Evolutionary conservation across 1,284 basidiomycete genomes (phyloP).

Genomic region (Austroboletus rostrupii): DNA sequence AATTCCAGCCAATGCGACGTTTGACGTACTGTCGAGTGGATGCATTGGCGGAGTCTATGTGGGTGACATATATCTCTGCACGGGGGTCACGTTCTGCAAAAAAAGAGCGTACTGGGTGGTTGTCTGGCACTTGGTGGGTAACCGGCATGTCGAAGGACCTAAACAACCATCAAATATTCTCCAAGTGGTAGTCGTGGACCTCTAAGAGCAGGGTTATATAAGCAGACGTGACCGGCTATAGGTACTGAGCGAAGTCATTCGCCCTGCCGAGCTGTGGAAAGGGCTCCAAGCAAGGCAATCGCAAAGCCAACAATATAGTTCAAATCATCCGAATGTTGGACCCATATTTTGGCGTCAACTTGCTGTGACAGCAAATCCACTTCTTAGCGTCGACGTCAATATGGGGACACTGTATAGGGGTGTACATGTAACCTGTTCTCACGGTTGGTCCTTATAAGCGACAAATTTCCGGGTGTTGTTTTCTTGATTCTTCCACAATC

Average conservation of each 20-base stretch:
- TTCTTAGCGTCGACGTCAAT: neutral
- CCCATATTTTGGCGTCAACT: too few relatives aligned
- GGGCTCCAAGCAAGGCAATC: too few relatives aligned
- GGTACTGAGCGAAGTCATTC: too few relatives aligned
- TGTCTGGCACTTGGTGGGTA: conserved; percentile 21
- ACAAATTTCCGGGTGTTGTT: neutral
- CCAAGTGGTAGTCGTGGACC: neutral
- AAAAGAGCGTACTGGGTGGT: conserved; percentile 24
- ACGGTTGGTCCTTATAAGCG: conserved; percentile 10
- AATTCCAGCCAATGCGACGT: neutral
- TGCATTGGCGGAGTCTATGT: conserved; percentile 21
- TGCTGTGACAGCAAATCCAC: too few relatives aligned
- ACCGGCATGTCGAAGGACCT: conserved; percentile 20
- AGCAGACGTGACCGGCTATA: conserved; percentile 4
- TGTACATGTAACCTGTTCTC: conserved; percentile 20
- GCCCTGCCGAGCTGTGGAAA: too few relatives aligned
- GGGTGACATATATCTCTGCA: conserved; percentile 30
- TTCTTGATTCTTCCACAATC: conserved; percentile 49
- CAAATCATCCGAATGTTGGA: too few relatives aligned
- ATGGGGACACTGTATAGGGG: neutral
- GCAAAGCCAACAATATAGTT: too few relatives aligned
- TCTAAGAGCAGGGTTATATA: conserved; percentile 15
- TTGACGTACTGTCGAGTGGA: conserved; percentile 23
- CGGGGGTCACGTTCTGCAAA: conserved; percentile 14
- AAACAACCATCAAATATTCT: conserved; percentile 7